Conservation (phyloP, 139 green algal genomes). For the Micractinium sp. region DNA sequence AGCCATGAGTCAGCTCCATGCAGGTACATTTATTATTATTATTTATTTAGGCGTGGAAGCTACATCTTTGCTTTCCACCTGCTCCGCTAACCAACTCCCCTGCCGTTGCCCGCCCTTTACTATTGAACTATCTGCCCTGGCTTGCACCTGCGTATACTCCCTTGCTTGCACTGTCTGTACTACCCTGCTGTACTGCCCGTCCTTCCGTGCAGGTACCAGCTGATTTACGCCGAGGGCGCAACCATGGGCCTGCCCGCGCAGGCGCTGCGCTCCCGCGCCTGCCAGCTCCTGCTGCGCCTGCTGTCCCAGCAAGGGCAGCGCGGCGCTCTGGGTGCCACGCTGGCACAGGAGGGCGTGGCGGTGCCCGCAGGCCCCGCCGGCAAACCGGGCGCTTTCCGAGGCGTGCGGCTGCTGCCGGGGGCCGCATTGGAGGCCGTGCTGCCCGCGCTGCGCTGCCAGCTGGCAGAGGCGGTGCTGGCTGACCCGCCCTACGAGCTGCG, state of each 20-base stretch:
- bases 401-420: slow-evolving; percentile 56
- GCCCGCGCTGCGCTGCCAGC: not conserved
- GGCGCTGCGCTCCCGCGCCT: slow-evolving; percentile 24
- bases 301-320: not conserved
- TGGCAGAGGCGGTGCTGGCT: slow-evolving; percentile 41
- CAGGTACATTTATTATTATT: too few relatives aligned
- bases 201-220: slow-evolving; percentile 44
- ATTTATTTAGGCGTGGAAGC: not conserved
- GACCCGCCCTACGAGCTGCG: slow-evolving; percentile 48
- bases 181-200: too few relatives aligned
- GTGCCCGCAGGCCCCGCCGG: not conserved
- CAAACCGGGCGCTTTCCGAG: not conserved
- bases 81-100: not conserved
- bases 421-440: slow-evolving; percentile 22
- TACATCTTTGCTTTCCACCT: not conserved
- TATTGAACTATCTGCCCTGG: too few relatives aligned
- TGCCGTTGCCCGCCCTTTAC: not conserved
- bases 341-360: not conserved
- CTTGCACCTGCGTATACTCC: too few relatives aligned
- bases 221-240: slow-evolving; percentile 60
- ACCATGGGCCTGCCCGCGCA: slow-evolving; percentile 18
- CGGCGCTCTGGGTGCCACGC: too few relatives aligned
- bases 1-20: not conserved
- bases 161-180: too few relatives aligned
- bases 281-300: slow-evolving; percentile 49